phyloP scores from a whole-genome alignment of 2,329 filamentous ascomycete genomes.

The Thermoascus crustaceus region DNA sequence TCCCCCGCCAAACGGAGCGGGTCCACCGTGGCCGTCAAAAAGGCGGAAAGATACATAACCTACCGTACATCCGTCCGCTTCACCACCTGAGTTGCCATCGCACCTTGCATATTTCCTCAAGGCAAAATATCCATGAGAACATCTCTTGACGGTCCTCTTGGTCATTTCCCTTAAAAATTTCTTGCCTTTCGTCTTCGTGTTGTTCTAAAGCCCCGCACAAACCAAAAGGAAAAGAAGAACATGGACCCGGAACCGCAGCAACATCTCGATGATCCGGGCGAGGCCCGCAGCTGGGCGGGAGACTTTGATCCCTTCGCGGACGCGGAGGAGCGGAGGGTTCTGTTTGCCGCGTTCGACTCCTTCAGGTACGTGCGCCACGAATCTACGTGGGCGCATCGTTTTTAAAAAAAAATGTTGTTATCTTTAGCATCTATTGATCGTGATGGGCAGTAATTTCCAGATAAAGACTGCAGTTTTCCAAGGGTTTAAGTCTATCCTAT shows the following conservation, averaged over 20 bases:
- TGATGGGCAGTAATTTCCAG: too few species aligned
- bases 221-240: background rate
- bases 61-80: background rate
- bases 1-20: slow-evolving; percentile 10
- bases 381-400: too few species aligned
- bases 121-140: too few species aligned
- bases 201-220: background rate
- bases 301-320: slow-evolving; percentile 62
- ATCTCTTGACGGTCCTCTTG: too few species aligned
- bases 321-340: slow-evolving; percentile 69
- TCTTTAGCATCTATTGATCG: too few species aligned
- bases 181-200: too few species aligned
- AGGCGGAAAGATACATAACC: background rate
- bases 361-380: slow-evolving; percentile 71
- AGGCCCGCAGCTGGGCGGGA: slow-evolving; percentile 44
- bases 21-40: slow-evolving; percentile 6
- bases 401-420: too few species aligned
- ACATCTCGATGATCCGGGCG: slow-evolving; percentile 11
- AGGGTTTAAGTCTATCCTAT: too few species aligned
- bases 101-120: too few species aligned
- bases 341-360: slow-evolving; percentile 78
- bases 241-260: slow-evolving; percentile 5
- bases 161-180: too few species aligned
- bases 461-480: too few species aligned
- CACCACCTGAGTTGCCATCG: background rate